These are phyloP conservation scores for Irpex lacteus DNA, from an alignment of 1,284 basidiomycete genomes.

Conservation along the genomic window DNA sequence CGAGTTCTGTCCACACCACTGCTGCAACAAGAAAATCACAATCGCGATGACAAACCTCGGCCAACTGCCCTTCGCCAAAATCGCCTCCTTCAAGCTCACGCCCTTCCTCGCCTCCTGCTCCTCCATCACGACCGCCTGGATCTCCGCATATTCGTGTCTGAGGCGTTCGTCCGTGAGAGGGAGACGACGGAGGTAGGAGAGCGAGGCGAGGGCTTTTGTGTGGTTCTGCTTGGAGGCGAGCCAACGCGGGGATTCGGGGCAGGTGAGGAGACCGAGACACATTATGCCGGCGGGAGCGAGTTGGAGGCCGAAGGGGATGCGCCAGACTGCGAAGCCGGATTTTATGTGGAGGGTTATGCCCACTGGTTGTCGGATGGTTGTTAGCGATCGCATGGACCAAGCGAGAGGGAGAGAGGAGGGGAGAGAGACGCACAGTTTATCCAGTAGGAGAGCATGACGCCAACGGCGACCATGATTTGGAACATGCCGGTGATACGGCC, in stretches of 20 bases:
- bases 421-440: slow-evolving; percentile 58
- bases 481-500: slow-evolving; percentile 75
- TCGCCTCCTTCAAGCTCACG: slow-evolving; percentile 63
- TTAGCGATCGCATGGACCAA: background rate
- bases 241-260: slow-evolving; percentile 46
- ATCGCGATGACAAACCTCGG: slow-evolving; percentile 69
- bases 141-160: slow-evolving; percentile 54
- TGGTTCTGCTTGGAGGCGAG: slow-evolving; percentile 33
- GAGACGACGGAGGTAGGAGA: slow-evolving; percentile 51
- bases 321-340: slow-evolving; percentile 55
- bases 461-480: slow-evolving; percentile 78
- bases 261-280: slow-evolving; percentile 67
- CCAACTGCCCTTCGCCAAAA: slow-evolving; percentile 73
- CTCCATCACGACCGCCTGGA: slow-evolving; percentile 65
- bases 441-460: slow-evolving; percentile 79
- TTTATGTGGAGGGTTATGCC: slow-evolving; percentile 57
- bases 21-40: slow-evolving; percentile 59
- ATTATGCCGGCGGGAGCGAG: slow-evolving; percentile 79
- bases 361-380: slow-evolving; percentile 34
- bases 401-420: background rate
- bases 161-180: slow-evolving; percentile 33
- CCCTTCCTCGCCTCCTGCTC: slow-evolving; percentile 55
- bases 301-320: slow-evolving; percentile 74
- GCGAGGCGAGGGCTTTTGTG: slow-evolving; percentile 32
- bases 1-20: slow-evolving; percentile 61